Base-by-base conservation (phyloP, 1,284 basidiomycete species). In the Stereum hirsutum region DNA sequence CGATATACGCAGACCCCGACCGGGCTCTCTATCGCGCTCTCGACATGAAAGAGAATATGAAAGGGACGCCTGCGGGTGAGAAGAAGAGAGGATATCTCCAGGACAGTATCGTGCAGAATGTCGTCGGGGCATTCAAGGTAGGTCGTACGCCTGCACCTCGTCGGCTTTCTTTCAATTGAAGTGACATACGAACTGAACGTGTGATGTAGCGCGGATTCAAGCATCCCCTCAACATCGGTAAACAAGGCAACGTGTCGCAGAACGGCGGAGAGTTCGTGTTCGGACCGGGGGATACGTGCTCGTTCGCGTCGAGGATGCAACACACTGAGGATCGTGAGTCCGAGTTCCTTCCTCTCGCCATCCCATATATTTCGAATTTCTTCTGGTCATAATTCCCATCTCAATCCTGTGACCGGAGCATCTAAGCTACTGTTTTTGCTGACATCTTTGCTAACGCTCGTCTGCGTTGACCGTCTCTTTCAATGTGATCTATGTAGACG, bases 191-290 rank as follows among this genome's bases (percentile, higher is more conserved):
- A n/a, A n/a, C n/a, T n/a, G n/a, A n/a, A n/a, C n/a, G n/a, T n/a
- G n/a, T n/a, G n/a, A n/a, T 28, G 11, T 34, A 69, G 69, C 55
- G 59, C 33, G 69, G n/a, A 4, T 28, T 77, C 17, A 68, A 65
- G 53, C 59, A 69, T 39, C 69, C 70, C 0, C 52, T 51, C 3
- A 57, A 70, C 19, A 59, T 78, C 11, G 77, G 77, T 1, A 80
- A 78, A 50, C 70, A 78, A 46, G 79, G 79, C 1, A 73, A 75
- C 36, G 55, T 74, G 14, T 65, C 70, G 0, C 78, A 82, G 53
- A 57, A 75, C 1, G 79, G 78, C 2, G 78, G 77, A 2, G 78
- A 81, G 30, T 80, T 80, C 47, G 57, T 81, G 21, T 64, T 81
- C 39, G 75, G 74, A 20, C 73, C 74, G 25, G 74, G 74, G 19